Base-by-base conservation (phyloP, 371 early-diverging fungal genomes). In the Syncephalastrum contaminatum region DNA sequence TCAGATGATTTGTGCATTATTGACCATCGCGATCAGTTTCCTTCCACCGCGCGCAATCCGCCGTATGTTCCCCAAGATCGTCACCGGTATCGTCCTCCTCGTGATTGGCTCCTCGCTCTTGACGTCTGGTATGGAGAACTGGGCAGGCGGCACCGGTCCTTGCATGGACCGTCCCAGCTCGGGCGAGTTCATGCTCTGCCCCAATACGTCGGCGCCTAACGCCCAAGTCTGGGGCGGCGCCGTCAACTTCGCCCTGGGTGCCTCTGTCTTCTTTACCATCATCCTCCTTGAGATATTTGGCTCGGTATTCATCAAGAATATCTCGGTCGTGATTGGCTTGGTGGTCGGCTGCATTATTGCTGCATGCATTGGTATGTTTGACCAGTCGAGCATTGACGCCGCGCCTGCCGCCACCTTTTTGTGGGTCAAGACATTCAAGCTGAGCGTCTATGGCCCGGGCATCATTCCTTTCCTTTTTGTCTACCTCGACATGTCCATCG, bases 381-480 rank as follows among this genome's bases (percentile, higher is more conserved):
- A 70, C 27, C 56, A 58, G 0, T 55, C 66, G 1, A 64, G 79
- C 6, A 73, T 85, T 16, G 51, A 58, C 1, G 53, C 72, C 4
- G 82, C 85, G 7, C 85, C 85, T 2, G 66, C 64, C 1, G 65
- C 73, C n/a, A 81, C 81, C 1, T 85, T 85, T 44, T 51, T 84
- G 3, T 85, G 85, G 85, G 73, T 72, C 22, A 78, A 73, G 46
- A 75, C 83, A 1, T 85, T 80, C 62, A 67, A 67, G 14, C 59
- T 71, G 2, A 67, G 73, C 6, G 63, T 85, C 14, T 81, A 85
- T 46, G 77, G 74, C 0, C 85, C 85, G 0, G 81, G 77, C 10
- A 66, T 85, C 16, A 80, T 85, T 22, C 85, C 85, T 4, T 68
- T 81, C 36, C 43, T 84, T 3, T 76, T 84, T 50, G 75, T 79